Conservation (phyloP, 345 rosid genomes). For the Populus davidiana region DNA sequence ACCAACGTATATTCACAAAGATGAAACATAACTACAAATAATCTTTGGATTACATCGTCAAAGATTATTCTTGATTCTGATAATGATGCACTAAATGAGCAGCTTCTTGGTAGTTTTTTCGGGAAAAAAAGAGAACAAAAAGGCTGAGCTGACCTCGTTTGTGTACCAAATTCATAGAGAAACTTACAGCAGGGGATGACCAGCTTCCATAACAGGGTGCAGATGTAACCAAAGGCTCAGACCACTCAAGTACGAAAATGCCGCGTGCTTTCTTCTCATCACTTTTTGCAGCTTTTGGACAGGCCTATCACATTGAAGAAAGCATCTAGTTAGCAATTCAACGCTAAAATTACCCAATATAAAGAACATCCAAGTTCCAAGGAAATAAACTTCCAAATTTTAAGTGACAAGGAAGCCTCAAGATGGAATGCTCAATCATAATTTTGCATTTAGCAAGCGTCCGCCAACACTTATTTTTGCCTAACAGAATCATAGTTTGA, state of each 20-base stretch:
- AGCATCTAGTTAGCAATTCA: neutral
- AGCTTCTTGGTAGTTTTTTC: neutral
- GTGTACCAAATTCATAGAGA: neutral
- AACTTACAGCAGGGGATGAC: constrained; percentile 93
- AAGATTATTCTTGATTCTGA: neutral
- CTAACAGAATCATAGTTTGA: constrained; percentile 36
- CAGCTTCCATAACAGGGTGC: constrained; percentile 92
- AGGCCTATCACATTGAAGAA: constrained; percentile 41
- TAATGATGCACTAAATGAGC: neutral
- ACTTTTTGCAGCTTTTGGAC: constrained; percentile 61
- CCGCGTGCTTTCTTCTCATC: constrained; percentile 66
- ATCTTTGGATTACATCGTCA: neutral
- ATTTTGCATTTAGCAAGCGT: constrained; percentile 61
- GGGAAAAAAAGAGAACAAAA: neutral
- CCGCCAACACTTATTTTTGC: constrained; percentile 77
- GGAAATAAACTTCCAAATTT: constrained; percentile 61
- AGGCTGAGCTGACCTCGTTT: neutral
- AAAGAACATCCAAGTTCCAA: neutral
- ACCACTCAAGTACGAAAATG: constrained; percentile 74
- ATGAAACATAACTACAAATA: neutral
- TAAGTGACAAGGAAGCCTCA: constrained; percentile 86
- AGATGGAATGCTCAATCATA: constrained; percentile 85
- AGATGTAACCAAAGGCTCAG: constrained; percentile 83
- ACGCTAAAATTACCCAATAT: neutral
- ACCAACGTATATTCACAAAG: neutral